Evolutionary conservation across 352 stramenopile genomes (phyloP), one percentile per base, ranked within the genome.

Genomic region (Phytopythium litorale): DNA sequence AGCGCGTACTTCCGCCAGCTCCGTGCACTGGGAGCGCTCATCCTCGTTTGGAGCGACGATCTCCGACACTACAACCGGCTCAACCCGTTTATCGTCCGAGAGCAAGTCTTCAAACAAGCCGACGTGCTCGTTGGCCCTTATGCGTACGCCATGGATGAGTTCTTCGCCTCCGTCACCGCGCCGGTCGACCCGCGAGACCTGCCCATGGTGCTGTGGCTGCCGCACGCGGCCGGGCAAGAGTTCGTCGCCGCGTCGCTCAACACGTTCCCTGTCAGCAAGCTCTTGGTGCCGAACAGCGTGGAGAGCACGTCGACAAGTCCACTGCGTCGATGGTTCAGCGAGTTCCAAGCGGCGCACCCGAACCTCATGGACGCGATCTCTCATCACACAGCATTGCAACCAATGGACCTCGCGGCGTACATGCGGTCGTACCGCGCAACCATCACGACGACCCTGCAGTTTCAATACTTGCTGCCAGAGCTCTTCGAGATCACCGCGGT

Each of bases 31-130:
- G 84, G 84, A 25, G 91, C 78, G 48, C 70, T 92, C 13, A 72
- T 92, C 40, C 68, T 85, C 12, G 71, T 91, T 19, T 92, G 84
- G 84, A 92, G 84, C 63, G 84, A 91, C 59, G 84, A 92, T 51
- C 62, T 91, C 60, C 81, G 88, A 56, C 88, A 91, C 60, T 91
- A 85, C 58, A 82, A 92, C 68, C 84, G 90, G 71, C 88, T 90
- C 55, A 70, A 89, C 60, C 76, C 81, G 15, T 67, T 78, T 35
- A 46, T 70, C 21, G 55, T 92, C 48, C 81, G 78, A 11, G 75
- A 92, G 35, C 68, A 81, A 54, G 82, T 92, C 63, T 61, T 92
- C 33, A 88, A 76, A 50, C 73, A 76, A 19, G 70, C 76, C 30
- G 84, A 93, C 33, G 79, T 91, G 57, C 65, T 93, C 21, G 52